Percentiles rank a stretch among this genome's conserved stretches.
Evolutionary conservation across 768 basidiomycete species (phyloP).

Genomic region (Naganishia randhawae): DNA sequence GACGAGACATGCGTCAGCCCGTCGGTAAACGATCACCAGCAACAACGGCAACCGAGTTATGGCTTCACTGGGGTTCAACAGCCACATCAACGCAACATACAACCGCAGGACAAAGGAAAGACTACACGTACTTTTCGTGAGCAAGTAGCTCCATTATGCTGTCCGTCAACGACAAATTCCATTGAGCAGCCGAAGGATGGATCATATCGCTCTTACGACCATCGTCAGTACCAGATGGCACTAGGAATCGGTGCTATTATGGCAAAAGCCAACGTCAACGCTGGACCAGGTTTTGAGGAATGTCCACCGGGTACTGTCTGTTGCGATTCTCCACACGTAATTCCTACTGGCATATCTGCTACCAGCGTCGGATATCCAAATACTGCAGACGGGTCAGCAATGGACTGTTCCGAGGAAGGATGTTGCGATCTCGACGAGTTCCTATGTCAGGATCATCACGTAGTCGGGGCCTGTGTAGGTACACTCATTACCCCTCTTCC

Average conservation of each 20-base stretch:
- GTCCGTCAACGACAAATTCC: background rate
- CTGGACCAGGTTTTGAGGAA: background rate
- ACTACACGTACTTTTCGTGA: background rate
- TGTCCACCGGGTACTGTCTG: conserved; percentile 7
- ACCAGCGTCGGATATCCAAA: no score
- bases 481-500: no score
- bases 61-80: background rate
- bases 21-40: background rate
- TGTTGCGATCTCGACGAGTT: conserved; percentile 15
- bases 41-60: background rate
- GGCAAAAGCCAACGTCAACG: background rate
- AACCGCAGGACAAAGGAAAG: background rate
- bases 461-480: conserved; percentile 15
- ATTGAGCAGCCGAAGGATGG: background rate
- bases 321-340: conserved; percentile 2
- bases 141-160: background rate
- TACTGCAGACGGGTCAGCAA: background rate
- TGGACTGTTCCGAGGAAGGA: conserved; percentile 14
- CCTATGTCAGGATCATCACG: conserved; percentile 12
- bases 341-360: background rate
- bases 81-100: background rate
- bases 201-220: background rate
- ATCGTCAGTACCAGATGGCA: background rate
- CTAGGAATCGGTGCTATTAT: background rate
- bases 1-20: conserved; percentile 22